These are phyloP conservation scores for Beauveria australis DNA, from an alignment of 2,329 filamentous ascomycete species.

Conservation along the genomic window DNA sequence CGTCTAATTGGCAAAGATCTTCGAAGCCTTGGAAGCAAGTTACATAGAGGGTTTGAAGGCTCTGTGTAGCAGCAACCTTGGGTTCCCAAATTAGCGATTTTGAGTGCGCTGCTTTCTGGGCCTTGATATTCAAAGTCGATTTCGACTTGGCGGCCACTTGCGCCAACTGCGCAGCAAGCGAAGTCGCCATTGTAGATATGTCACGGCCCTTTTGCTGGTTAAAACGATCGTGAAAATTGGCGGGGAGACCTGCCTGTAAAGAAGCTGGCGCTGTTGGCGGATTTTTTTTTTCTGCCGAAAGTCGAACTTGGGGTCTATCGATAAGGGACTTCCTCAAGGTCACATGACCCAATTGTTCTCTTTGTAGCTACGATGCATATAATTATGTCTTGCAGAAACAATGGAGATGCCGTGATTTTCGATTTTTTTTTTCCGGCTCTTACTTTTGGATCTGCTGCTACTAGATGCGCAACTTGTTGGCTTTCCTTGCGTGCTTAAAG, in stretches of 20 bases:
- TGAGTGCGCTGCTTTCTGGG: conserved; percentile 83
- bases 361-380: not conserved
- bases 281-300: conserved; percentile 10
- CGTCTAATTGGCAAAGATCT: conserved; percentile 81
- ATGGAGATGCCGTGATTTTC: not conserved
- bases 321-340: not conserved
- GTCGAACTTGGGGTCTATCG: conserved; percentile 1
- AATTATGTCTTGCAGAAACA: not conserved
- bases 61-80: conserved; percentile 76
- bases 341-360: not conserved
- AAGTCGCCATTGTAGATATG: conserved; percentile 58
- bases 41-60: conserved; percentile 79
- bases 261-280: not conserved
- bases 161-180: conserved; percentile 88
- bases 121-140: conserved; percentile 83
- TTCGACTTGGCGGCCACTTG: conserved; percentile 85
- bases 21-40: conserved; percentile 85
- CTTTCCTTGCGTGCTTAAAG: not conserved
- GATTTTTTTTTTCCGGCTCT: not conserved
- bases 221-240: not conserved
- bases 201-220: not conserved
- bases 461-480: not conserved
- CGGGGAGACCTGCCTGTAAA: not conserved
- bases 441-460: not conserved
- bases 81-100: conserved; percentile 93